Percentiles rank a stretch among this genome's conserved stretches.
phyloP scores from a whole-genome alignment of 805 yeast genomes.

The Starmerella asiatica region DNA sequence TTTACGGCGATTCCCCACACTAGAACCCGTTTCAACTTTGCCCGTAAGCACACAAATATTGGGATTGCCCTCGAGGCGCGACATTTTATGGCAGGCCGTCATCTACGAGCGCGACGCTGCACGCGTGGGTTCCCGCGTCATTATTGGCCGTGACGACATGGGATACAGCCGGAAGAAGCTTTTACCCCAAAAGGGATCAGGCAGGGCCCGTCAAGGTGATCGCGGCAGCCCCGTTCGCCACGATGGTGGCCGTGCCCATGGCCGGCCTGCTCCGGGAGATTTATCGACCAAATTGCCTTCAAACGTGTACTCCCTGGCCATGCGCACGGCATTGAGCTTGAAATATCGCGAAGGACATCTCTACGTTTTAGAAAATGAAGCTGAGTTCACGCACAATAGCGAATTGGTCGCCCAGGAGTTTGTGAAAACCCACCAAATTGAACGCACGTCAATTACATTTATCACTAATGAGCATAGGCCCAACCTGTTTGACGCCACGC shows the following conservation, averaged over 20 bases:
- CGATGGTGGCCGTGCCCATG: conserved; percentile 81
- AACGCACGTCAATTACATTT: conserved; percentile 37
- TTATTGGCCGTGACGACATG: conserved; percentile 74
- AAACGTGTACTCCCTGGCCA: conserved; percentile 61
- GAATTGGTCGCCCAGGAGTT: conserved; percentile 39
- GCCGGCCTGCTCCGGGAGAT: conserved; percentile 82
- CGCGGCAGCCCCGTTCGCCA: conserved; percentile 85
- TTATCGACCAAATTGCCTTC: conserved; percentile 63
- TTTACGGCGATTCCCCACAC: conserved; percentile 71
- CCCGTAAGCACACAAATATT: conserved; percentile 66
- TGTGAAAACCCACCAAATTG: conserved; percentile 32
- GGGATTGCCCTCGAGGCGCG: conserved; percentile 71
- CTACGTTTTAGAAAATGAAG: conserved; percentile 48
- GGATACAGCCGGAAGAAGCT: conserved; percentile 75
- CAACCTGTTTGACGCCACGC: conserved; percentile 48
- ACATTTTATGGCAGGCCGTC: conserved; percentile 86
- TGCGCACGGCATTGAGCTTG: conserved; percentile 68
- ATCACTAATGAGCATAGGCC: conserved; percentile 47
- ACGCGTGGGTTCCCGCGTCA: conserved; percentile 80
- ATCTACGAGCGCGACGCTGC: conserved; percentile 79
- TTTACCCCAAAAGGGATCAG: conserved; percentile 83
- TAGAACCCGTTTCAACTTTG: conserved; percentile 67
- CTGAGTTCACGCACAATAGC: conserved; percentile 27
- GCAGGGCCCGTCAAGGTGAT: conserved; percentile 93
- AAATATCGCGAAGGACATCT: conserved; percentile 65